Evolutionary conservation across 75 land plant genomes (phyloP).

Genomic region (Larix kaempferi): DNA sequence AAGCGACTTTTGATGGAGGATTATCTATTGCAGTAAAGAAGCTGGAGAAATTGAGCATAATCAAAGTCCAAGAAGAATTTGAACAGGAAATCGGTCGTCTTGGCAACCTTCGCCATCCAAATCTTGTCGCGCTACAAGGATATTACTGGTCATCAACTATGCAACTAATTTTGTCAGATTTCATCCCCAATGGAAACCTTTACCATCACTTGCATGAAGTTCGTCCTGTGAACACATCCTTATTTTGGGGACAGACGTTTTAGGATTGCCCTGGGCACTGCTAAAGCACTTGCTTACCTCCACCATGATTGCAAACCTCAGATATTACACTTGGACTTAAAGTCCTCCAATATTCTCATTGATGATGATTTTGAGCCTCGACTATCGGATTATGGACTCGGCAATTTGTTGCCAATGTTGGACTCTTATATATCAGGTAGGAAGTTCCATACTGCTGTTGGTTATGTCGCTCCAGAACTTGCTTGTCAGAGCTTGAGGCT

Average conservation of each 20-base stretch:
- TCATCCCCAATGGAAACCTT: slow-evolving; percentile 55
- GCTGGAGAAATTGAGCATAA: slow-evolving; percentile 80
- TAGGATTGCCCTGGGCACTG: slow-evolving; percentile 72
- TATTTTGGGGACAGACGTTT: slow-evolving; percentile 76
- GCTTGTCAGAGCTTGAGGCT: slow-evolving; percentile 64
- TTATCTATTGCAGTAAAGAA: slow-evolving; percentile 90
- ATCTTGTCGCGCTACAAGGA: slow-evolving; percentile 78
- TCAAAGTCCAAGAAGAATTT: slow-evolving; percentile 86
- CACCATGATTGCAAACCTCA: slow-evolving; percentile 80
- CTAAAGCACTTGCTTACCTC: slow-evolving; percentile 80
- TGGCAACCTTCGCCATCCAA: slow-evolving; percentile 65
- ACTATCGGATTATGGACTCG: slow-evolving; percentile 77
- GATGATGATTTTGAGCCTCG: slow-evolving; percentile 65
- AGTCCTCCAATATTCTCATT: slow-evolving; percentile 71
- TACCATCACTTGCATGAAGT: slow-evolving; percentile 40
- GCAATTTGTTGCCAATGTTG: slow-evolving; percentile 70
- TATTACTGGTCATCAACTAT: slow-evolving; percentile 89
- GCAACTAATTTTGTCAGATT: slow-evolving; percentile 81
- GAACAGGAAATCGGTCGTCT: slow-evolving; percentile 82
- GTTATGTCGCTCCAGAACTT: slow-evolving; percentile 95
- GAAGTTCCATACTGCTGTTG: slow-evolving; percentile 66
- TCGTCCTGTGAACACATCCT: neutral
- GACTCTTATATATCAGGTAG: slow-evolving; percentile 52
- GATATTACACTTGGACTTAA: slow-evolving; percentile 71
- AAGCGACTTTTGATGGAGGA: slow-evolving; percentile 75